These are phyloP conservation scores for Mycena galopus DNA, from an alignment of 768 basidiomycete genomes.

Conservation along the genomic window DNA sequence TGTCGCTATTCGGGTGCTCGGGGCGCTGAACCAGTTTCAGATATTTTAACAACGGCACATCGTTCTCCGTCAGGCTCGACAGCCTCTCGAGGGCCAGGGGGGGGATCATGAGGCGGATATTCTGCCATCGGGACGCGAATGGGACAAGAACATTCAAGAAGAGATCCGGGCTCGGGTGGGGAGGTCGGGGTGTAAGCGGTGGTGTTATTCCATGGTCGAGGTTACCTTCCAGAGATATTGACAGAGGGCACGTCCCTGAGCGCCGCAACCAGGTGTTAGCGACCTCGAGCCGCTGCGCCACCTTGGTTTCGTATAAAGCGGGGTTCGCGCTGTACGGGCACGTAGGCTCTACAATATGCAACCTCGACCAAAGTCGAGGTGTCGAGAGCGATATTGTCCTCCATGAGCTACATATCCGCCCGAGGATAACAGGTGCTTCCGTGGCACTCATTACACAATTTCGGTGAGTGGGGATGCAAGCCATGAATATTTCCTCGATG, in stretches of 20 bases:
- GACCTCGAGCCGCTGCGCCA: too few relatives aligned
- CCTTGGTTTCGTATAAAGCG: too few relatives aligned
- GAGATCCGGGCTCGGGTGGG: background rate
- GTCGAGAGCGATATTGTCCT: conserved; percentile 41
- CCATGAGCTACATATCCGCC: conserved; percentile 47
- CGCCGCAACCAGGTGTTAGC: too few relatives aligned
- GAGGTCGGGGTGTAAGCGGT: background rate
- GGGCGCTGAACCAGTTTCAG: background rate
- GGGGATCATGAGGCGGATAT: background rate
- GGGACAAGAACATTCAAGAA: background rate
- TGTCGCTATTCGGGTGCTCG: background rate
- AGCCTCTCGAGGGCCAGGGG: background rate
- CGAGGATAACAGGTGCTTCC: conserved; percentile 44
- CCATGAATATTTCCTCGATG: conserved; percentile 17
- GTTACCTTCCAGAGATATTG: background rate
- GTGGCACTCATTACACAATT: conserved; percentile 29
- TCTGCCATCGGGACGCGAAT: background rate
- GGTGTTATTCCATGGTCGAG: background rate
- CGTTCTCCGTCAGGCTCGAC: background rate
- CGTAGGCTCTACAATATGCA: too few relatives aligned
- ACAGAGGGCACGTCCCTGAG: too few relatives aligned
- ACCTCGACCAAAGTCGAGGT: conserved; percentile 42
- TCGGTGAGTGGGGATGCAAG: conserved; percentile 24
- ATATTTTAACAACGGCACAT: background rate
- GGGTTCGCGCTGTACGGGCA: too few relatives aligned